Conservation (phyloP, 805 yeast genomes). For the Candida railenensis region DNA sequence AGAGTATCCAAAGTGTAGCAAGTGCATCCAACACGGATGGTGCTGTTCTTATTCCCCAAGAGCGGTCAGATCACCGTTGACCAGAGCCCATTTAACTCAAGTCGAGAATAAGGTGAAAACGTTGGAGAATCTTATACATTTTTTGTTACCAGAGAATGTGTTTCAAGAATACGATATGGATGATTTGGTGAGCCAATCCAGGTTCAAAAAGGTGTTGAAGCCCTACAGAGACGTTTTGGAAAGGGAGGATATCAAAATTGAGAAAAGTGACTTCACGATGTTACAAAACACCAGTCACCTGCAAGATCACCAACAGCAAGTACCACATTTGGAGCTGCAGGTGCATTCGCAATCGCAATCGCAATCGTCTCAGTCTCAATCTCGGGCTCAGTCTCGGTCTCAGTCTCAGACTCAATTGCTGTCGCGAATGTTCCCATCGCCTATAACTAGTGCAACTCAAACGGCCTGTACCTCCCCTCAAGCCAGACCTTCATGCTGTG, state of each 20-base stretch:
- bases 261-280: not conserved
- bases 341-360: conserved; percentile 3
- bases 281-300: not conserved
- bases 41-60: conserved; percentile 78
- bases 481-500: conserved; percentile 1
- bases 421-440: not conserved
- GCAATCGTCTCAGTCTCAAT: conserved; percentile 2
- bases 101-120: conserved; percentile 53
- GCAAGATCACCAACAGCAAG: not conserved
- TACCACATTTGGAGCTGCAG: not conserved
- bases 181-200: conserved; percentile 9
- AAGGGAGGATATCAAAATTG: conserved; percentile 2
- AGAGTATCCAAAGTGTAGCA: conserved; percentile 71
- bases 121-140: conserved; percentile 30
- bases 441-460: not conserved
- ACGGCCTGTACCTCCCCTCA: conserved; percentile 1
- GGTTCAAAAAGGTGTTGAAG: conserved; percentile 2
- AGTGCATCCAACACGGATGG: conserved; percentile 72
- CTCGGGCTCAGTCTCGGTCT: conserved; percentile 9
- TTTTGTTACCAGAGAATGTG: conserved; percentile 24
- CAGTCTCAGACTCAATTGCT: not conserved
- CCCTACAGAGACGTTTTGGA: conserved; percentile 4
- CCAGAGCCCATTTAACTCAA: conserved; percentile 75
- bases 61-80: conserved; percentile 74
- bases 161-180: conserved; percentile 17